These are phyloP conservation scores for Lunularia cruciata DNA, from an alignment of 225 moss, liverwort and hornwort species.

Conservation along the genomic window DNA sequence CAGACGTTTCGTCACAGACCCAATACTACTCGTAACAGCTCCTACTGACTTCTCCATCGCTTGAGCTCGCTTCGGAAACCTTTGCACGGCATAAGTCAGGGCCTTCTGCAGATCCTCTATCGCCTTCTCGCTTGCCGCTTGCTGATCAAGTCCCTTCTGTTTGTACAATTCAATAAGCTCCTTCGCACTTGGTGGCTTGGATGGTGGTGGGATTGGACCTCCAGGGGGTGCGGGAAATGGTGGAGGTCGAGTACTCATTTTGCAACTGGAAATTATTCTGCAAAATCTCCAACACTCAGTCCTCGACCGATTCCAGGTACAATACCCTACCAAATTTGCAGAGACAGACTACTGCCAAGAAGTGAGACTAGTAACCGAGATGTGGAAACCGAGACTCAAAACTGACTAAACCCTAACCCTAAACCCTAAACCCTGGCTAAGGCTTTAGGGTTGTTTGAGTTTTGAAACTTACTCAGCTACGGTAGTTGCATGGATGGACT, in stretches of 20 bases:
- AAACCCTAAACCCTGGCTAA: not conserved
- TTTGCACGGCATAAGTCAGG: constrained; percentile 69
- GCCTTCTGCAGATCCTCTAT: constrained; percentile 84
- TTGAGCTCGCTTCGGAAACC: constrained; percentile 62
- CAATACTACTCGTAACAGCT: constrained; percentile 51
- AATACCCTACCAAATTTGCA: too few species aligned
- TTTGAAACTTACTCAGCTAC: too few species aligned
- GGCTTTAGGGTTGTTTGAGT: not conserved
- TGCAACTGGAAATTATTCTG: not conserved
- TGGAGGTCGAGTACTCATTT: constrained; percentile 11
- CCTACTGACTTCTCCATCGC: constrained; percentile 69
- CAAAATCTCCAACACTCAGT: not conserved
- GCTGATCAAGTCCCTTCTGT: constrained; percentile 68
- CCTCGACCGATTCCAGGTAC: too few species aligned
- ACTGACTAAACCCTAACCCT: constrained; percentile 19
- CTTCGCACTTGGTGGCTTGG: constrained; percentile 54
- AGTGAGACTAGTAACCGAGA: too few species aligned
- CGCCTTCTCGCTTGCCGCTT: constrained; percentile 76
- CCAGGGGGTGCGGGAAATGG: constrained; percentile 38
- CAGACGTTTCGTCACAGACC: constrained; percentile 54
- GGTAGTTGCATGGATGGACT: too few species aligned
- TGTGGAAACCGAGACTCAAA: too few species aligned
- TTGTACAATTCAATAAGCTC: constrained; percentile 75
- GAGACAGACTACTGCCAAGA: too few species aligned
- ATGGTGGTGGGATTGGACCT: constrained; percentile 11